phyloP scores from a whole-genome alignment of 2,329 filamentous ascomycete genomes.

The Thielaviopsis euricoi region DNA sequence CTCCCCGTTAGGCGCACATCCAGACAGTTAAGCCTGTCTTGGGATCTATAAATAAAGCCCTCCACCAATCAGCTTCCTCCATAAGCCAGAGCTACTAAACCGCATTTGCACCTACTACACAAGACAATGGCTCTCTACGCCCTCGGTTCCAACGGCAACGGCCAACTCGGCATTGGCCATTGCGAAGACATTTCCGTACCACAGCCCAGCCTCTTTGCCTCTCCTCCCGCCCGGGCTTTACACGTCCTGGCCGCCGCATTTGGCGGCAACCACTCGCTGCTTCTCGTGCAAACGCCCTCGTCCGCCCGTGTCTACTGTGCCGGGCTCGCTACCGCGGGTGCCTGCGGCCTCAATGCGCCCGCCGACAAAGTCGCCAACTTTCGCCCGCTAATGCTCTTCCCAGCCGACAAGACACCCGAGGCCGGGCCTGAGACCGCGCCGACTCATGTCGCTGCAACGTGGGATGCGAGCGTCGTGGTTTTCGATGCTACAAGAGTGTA shows the following conservation, averaged over 20 bases:
- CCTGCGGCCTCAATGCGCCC: conserved; percentile 29
- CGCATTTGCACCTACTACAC: neutral
- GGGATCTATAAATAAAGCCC: too few species aligned
- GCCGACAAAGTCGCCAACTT: conserved; percentile 10
- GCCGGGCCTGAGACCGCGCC: neutral
- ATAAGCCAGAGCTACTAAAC: too few species aligned
- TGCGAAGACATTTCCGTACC: conserved; percentile 54
- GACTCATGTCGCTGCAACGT: conserved; percentile 50
- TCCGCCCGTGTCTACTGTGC: conserved; percentile 25
- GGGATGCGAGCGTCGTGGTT: conserved; percentile 56
- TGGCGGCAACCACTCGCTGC: conserved; percentile 77
- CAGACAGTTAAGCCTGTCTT: neutral
- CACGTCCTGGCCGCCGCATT: conserved; percentile 25
- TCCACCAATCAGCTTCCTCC: too few species aligned
- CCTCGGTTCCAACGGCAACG: conserved; percentile 61
- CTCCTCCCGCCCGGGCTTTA: conserved; percentile 20
- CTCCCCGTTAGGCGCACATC: neutral
- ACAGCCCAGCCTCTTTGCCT: conserved; percentile 40
- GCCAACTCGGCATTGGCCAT: conserved; percentile 57
- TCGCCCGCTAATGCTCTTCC: conserved; percentile 9
- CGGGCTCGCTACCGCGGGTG: conserved; percentile 21
- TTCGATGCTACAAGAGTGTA: conserved; percentile 34
- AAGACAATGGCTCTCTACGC: conserved; percentile 37
- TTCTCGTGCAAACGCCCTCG: conserved; percentile 55
- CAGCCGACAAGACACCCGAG: neutral